Percentiles rank a stretch among this genome's conserved stretches.
These are phyloP conservation scores for Trebouxiophyceae sp. DNA, from an alignment of 163 green algal genomes.

Conservation along the genomic window DNA sequence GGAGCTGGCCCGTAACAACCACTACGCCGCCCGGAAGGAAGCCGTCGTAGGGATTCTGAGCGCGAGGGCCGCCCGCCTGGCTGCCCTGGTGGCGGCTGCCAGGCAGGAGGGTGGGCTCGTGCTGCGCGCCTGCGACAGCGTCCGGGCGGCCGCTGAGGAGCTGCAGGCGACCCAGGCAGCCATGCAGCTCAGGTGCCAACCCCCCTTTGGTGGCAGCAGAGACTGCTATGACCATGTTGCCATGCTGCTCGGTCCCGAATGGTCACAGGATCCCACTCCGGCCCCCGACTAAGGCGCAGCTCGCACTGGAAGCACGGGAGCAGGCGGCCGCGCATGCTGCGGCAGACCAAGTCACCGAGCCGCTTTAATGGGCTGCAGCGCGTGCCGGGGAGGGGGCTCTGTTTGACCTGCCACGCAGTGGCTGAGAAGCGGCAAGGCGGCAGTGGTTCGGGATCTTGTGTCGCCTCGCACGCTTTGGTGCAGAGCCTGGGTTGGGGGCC, in stretches of 20 bases:
- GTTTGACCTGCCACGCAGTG: no score
- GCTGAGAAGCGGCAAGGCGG: no score
- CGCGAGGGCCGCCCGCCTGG: not conserved
- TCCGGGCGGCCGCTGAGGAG: not conserved
- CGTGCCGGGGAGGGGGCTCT: no score
- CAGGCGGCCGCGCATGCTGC: not conserved
- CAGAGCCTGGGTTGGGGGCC: no score
- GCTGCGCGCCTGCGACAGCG: not conserved
- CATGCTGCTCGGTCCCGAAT: no score
- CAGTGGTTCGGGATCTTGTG: no score
- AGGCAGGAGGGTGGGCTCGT: not conserved
- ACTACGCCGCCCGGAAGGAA: not conserved
- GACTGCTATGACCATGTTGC: not conserved
- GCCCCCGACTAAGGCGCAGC: no score
- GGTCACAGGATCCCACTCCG: no score
- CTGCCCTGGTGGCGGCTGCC: not conserved
- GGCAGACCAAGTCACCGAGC: not conserved
- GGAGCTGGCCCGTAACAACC: not conserved
- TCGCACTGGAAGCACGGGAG: no score
- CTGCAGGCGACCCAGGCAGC: not conserved
- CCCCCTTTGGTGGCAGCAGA: not conserved
- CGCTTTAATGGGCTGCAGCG: not conserved
- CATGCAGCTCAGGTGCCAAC: not conserved
- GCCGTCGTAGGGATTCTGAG: not conserved
- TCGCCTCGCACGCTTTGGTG: no score